phyloP scores from a whole-genome alignment of 129 eudicot genomes.

The Chrysanthemum seticuspe region DNA sequence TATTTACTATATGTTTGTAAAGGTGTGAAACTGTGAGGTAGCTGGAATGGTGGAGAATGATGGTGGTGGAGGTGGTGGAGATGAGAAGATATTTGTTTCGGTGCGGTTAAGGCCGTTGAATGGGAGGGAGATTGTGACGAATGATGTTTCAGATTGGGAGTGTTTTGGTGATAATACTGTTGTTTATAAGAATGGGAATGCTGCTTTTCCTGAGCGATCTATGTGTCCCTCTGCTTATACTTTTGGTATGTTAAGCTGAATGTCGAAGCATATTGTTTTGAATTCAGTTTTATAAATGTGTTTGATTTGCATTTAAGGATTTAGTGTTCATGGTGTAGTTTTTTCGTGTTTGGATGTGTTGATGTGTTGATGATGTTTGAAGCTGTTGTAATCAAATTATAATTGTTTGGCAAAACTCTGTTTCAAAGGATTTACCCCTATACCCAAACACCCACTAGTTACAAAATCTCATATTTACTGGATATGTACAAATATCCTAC shows the following conservation, averaged over 20 bases:
- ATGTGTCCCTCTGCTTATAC: constrained; percentile 78
- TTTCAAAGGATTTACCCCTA: too few relatives aligned
- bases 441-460: too few relatives aligned
- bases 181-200: constrained; percentile 53
- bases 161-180: constrained; percentile 65
- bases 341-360: too few relatives aligned
- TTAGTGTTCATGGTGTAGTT: too few relatives aligned
- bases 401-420: too few relatives aligned
- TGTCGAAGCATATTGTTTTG: background rate
- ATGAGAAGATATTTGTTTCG: constrained; percentile 65
- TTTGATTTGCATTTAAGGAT: too few relatives aligned
- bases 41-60: constrained; percentile 51
- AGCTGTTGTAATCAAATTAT: too few relatives aligned
- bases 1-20: background rate
- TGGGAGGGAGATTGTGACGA: constrained; percentile 57
- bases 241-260: constrained; percentile 49
- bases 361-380: too few relatives aligned
- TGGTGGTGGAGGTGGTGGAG: constrained; percentile 36
- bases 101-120: constrained; percentile 91
- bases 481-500: too few relatives aligned
- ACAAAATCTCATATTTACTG: too few relatives aligned
- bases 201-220: constrained; percentile 55
- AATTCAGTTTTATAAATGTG: background rate
- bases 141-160: constrained; percentile 89
- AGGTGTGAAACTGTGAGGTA: constrained; percentile 1